These are phyloP conservation scores for Artemisia annua DNA, from an alignment of 129 eudicot species.

Conservation along the genomic window DNA sequence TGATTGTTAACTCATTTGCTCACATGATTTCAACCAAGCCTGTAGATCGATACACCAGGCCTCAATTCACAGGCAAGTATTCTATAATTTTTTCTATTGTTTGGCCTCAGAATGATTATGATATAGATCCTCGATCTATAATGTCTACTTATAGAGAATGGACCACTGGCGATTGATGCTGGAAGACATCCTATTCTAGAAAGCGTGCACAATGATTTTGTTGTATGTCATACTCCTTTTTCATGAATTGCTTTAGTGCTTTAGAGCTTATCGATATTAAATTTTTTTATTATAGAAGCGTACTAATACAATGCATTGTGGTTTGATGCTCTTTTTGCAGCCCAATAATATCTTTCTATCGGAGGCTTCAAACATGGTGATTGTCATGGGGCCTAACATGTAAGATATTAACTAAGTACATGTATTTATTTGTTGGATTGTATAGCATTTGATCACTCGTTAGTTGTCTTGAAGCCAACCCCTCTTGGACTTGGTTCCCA, in stretches of 20 bases:
- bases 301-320: slow-evolving; percentile 23
- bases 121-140: slow-evolving; percentile 4
- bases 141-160: slow-evolving; percentile 58
- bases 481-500: slow-evolving; percentile 7
- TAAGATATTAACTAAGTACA: slow-evolving; percentile 37
- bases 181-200: slow-evolving; percentile 97
- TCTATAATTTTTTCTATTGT: slow-evolving; percentile 8
- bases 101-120: slow-evolving; percentile 12
- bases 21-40: slow-evolving; percentile 93
- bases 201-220: slow-evolving; percentile 81
- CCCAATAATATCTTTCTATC: slow-evolving; percentile 92
- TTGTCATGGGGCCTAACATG: slow-evolving; percentile 98
- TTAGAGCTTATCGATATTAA: background rate
- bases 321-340: slow-evolving; percentile 48
- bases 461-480: background rate
- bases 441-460: slow-evolving; percentile 5
- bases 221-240: slow-evolving; percentile 56
- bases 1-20: slow-evolving; percentile 97
- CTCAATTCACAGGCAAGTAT: slow-evolving; percentile 75
- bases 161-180: slow-evolving; percentile 96
- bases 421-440: background rate
- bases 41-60: slow-evolving; percentile 87
- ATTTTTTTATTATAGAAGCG: slow-evolving; percentile 8
- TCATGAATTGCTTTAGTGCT: slow-evolving; percentile 10
- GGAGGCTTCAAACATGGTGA: slow-evolving; percentile 95